Conservation (phyloP, 148 eudicot genomes). For the Silene latifolia region DNA sequence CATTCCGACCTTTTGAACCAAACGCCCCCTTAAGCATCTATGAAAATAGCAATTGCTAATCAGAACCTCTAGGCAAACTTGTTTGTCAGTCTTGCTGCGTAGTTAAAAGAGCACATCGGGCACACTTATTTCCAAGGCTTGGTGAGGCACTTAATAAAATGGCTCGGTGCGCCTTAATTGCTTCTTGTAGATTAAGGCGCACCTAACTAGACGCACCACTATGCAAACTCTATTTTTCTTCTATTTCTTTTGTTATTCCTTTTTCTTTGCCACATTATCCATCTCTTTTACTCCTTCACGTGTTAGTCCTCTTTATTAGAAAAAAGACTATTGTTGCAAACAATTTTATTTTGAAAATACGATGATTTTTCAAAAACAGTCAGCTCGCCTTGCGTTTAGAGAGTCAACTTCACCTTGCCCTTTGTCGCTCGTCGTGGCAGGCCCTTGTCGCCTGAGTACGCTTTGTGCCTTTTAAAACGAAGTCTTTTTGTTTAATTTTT, state of each 20-base stretch:
- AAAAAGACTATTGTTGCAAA: neutral
- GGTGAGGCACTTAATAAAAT: too few relatives aligned
- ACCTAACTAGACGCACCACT: too few relatives aligned
- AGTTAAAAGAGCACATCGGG: neutral
- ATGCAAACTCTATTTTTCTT: too few relatives aligned
- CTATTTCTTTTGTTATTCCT: neutral
- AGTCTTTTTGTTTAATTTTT: too few relatives aligned
- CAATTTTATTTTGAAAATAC: neutral
- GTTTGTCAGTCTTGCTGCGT: neutral
- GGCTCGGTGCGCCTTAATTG: too few relatives aligned
- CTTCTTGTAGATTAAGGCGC: too few relatives aligned
- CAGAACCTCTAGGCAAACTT: too few relatives aligned
- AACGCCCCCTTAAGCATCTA: too few relatives aligned
- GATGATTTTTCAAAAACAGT: neutral
- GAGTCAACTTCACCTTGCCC: neutral
- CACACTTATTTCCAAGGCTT: too few relatives aligned
- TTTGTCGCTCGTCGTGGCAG: neutral
- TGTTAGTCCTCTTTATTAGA: neutral
- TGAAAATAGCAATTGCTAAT: too few relatives aligned
- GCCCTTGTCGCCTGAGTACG: neutral
- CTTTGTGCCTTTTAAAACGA: neutral
- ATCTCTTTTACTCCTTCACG: neutral
- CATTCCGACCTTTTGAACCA: too few relatives aligned
- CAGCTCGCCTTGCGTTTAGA: neutral
- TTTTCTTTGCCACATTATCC: neutral